Percentiles rank a stretch among this genome's conserved stretches.
These are phyloP conservation scores for Vitis rupestris DNA, from an alignment of 164 flowering plant species.

Conservation along the genomic window DNA sequence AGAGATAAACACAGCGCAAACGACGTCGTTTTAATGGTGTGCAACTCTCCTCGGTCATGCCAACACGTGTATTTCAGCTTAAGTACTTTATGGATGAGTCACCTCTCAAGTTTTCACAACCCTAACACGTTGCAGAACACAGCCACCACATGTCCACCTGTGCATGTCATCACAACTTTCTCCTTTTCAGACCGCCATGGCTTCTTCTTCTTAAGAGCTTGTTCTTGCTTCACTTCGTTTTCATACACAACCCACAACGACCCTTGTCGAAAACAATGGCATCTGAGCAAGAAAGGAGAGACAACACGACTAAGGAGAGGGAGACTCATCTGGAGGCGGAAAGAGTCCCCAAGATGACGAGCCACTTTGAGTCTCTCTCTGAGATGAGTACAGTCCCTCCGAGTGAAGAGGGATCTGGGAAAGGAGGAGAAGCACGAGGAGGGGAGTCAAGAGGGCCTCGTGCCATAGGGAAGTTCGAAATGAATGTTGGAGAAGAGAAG, in stretches of 20 bases:
- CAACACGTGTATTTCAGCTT: conserved; percentile 1
- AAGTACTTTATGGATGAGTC: background rate
- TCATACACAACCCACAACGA: background rate
- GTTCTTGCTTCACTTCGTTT: background rate
- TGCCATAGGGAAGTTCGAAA: conserved; percentile 11
- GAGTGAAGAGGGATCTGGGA: background rate
- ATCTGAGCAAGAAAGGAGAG: conserved; percentile 44
- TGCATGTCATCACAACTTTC: background rate
- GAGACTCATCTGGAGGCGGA: conserved; percentile 33
- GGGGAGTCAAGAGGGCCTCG: background rate
- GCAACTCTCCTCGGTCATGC: background rate
- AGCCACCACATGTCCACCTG: conserved; percentile 1
- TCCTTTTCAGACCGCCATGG: conserved; percentile 4
- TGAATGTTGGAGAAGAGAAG: background rate
- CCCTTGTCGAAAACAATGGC: conserved; percentile 39
- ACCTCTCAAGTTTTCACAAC: background rate
- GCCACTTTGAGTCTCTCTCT: conserved; percentile 43
- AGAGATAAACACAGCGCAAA: no score
- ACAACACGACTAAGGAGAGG: conserved; percentile 19
- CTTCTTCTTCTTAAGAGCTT: background rate
- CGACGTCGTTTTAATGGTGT: no score
- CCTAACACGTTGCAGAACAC: conserved; percentile 2
- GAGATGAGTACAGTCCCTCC: conserved; percentile 6
- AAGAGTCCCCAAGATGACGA: conserved; percentile 41
- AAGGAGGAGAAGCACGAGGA: background rate